Conservation (phyloP, 352 stramenopile genomes). For the Phytopythium chamaehyphon region DNA sequence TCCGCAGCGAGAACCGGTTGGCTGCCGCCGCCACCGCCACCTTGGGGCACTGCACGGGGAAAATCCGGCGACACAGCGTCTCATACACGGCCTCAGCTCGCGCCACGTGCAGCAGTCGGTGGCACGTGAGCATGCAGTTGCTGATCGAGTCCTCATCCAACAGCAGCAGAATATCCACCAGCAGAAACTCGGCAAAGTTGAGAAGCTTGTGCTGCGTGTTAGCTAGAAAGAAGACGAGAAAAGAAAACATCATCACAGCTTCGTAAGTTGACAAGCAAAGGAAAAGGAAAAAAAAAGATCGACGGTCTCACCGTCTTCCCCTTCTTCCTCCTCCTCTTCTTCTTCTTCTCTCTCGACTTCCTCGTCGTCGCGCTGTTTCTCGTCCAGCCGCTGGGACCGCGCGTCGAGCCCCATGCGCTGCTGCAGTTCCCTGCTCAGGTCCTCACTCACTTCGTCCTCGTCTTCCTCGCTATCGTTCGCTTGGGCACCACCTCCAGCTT, state of each 20-base stretch:
- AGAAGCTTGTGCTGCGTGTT: conserved; percentile 44
- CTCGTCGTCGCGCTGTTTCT: neutral
- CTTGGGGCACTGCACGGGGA: conserved; percentile 52
- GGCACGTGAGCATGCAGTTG: conserved; percentile 46
- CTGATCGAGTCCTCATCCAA: conserved; percentile 76
- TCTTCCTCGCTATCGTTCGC: conserved; percentile 15
- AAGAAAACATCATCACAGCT: conserved; percentile 1
- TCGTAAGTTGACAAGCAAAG: too few species aligned
- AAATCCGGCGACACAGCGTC: conserved; percentile 65
- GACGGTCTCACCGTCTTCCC: neutral
- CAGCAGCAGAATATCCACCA: conserved; percentile 64
- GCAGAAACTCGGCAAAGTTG: conserved; percentile 63
- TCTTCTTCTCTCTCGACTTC: conserved; percentile 11
- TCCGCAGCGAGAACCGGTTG: conserved; percentile 58
- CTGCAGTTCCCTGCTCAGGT: conserved; percentile 4
- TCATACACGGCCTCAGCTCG: conserved; percentile 60
- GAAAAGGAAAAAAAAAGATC: too few species aligned
- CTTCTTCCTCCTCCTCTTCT: conserved; percentile 17
- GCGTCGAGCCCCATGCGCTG: conserved; percentile 3
- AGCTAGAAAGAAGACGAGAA: too few species aligned
- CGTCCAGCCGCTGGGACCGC: conserved; percentile 1
- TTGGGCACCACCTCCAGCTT: too few species aligned
- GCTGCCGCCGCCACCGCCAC: conserved; percentile 32
- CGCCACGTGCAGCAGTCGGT: conserved; percentile 45
- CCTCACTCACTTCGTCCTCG: conserved; percentile 16